Conservation (phyloP, 352 stramenopile genomes). For the Phytophthora fragariae region DNA sequence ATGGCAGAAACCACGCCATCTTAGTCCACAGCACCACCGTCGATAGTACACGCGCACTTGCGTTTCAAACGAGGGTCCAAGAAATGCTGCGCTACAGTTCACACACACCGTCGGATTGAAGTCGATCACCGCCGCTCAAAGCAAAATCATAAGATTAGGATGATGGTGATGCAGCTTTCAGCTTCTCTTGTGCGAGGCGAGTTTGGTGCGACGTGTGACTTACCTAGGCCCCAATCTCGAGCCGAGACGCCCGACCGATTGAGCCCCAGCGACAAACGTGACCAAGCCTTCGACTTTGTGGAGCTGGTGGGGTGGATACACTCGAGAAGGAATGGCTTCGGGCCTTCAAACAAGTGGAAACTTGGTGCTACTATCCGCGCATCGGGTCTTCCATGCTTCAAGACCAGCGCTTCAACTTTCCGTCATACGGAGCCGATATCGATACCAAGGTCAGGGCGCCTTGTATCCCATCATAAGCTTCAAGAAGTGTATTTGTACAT, state of each 20-base stretch:
- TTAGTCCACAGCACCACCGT: constrained; percentile 25
- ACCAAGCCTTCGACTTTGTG: not conserved
- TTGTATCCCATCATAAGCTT: no score
- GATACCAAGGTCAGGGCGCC: no score
- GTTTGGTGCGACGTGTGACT: not conserved
- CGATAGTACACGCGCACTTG: constrained; percentile 24
- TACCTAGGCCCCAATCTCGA: not conserved
- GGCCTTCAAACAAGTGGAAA: no score
- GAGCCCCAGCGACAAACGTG: not conserved
- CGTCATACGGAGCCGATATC: no score
- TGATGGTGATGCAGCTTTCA: not conserved
- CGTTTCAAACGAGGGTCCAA: constrained; percentile 11
- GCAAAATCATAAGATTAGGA: constrained; percentile 2
- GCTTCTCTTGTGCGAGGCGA: not conserved
- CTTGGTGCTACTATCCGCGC: no score
- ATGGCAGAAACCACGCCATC: constrained; percentile 10
- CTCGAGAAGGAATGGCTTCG: no score
- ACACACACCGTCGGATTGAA: not conserved
- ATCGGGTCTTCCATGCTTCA: no score
- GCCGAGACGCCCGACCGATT: not conserved
- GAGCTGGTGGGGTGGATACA: no score
- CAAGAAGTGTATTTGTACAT: no score
- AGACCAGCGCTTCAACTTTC: no score
- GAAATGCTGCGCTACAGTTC: not conserved
- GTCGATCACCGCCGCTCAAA: not conserved